These are phyloP conservation scores for Crassisporium funariophilum DNA, from an alignment of 768 basidiomycete species.

Conservation along the genomic window DNA sequence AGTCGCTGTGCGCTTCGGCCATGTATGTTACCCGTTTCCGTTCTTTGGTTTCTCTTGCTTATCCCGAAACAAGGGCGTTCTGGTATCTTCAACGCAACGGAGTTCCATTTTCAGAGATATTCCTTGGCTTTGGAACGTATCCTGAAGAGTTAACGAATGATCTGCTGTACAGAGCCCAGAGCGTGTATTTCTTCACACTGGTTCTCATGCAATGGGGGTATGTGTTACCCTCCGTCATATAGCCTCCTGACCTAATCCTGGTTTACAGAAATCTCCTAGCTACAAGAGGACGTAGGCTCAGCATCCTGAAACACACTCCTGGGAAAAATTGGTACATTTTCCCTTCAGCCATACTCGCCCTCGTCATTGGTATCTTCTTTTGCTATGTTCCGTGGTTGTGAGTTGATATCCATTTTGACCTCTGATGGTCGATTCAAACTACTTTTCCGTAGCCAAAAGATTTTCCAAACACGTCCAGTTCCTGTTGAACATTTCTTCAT, in stretches of 20 bases:
- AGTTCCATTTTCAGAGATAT: slow-evolving; percentile 47
- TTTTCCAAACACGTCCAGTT: slow-evolving; percentile 52
- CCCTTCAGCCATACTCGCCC: slow-evolving; percentile 45
- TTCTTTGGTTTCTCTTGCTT: neutral
- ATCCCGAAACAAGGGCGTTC: slow-evolving; percentile 27
- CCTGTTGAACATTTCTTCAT: slow-evolving; percentile 50
- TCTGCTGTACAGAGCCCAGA: slow-evolving; percentile 47
- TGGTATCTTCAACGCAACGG: slow-evolving; percentile 44
- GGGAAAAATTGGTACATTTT: slow-evolving; percentile 43
- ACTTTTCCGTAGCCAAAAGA: slow-evolving; percentile 36
- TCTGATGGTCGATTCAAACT: neutral
- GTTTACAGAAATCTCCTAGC: slow-evolving; percentile 49
- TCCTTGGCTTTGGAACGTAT: slow-evolving; percentile 38
- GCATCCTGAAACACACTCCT: slow-evolving; percentile 59
- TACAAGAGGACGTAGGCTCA: slow-evolving; percentile 54
- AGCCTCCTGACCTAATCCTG: neutral
- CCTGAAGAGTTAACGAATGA: slow-evolving; percentile 39
- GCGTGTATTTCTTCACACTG: slow-evolving; percentile 52
- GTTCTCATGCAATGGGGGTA: slow-evolving; percentile 61
- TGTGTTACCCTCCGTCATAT: neutral
- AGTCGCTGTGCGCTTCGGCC: slow-evolving; percentile 48
- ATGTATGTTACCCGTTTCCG: slow-evolving; percentile 38
- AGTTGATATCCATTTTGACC: slow-evolving; percentile 8
- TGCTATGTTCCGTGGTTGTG: slow-evolving; percentile 43
- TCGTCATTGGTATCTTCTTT: slow-evolving; percentile 48